Base-by-base conservation (phyloP, 805 yeast species). In the Suhomyces kilbournensis region DNA sequence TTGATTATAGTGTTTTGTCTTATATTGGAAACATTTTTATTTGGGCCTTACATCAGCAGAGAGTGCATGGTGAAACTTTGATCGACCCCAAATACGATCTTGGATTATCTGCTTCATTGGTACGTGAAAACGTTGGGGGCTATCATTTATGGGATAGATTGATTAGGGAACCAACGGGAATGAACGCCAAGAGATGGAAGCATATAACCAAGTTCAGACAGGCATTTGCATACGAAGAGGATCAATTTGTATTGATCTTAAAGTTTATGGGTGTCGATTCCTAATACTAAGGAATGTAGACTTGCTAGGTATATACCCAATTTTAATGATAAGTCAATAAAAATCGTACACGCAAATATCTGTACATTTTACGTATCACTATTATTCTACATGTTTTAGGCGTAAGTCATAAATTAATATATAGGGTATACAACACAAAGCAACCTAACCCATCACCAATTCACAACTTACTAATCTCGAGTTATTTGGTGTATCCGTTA, bases 111-210 rank as follows among this genome's bases (percentile, higher is more conserved):
- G 54, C 57, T 15, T 34, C 53, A 14, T 48, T 47, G 22, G 55
- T 67, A 15, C 49, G 59, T 40, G 56, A 60, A 10, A 55, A 58
- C n/a, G 58, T 73, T 17, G 78, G 78, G 5, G 78, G 78, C 1
- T 61, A 57, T 48, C 73, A 72, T 56, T 64, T 73, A 44, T 73
- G 78, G 78, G 76, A 72, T 57, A 64, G 69, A 22, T 59, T 73
- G 44, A 62, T 63, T 43, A 65, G 71, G 48, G 67, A 66, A 46
- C 54, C 60, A 28, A 57, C 63, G n/a, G 52, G 64, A 6, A 71
- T 73, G 58, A 72, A 71, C 52, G 60, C 71, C 47, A 72, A 72
- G 52, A 62, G 78, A 49, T 74, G 78, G 78, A 74, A 74, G 53
- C 77, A 72, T 50, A 62, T 74, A 15, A 66, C 67, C 44, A 72